Percentiles rank a stretch among this genome's conserved stretches.
These are phyloP conservation scores for Aurantiochytrium sp. DNA, from an alignment of 108 stramenopile species.

Conservation along the genomic window DNA sequence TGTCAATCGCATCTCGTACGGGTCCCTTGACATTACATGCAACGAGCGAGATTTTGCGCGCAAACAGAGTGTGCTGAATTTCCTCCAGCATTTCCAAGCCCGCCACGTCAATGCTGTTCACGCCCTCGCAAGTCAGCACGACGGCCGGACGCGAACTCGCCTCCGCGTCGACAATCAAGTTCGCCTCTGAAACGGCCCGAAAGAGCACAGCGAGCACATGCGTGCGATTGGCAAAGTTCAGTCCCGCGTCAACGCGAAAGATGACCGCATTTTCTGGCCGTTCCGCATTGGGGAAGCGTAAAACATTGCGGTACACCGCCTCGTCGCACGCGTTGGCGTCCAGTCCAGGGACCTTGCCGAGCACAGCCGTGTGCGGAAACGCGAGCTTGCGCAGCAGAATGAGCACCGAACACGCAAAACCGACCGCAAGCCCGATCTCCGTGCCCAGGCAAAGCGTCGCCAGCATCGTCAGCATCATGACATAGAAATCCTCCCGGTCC, in stretches of 20 bases:
- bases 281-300: constrained; percentile 45
- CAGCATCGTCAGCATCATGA: constrained; percentile 55
- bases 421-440: constrained; percentile 57
- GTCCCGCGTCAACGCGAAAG: constrained; percentile 53
- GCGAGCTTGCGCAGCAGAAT: constrained; percentile 56
- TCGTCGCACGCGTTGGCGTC: neutral
- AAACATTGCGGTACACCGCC: constrained; percentile 52
- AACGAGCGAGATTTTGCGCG: neutral
- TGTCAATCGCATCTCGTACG: neutral
- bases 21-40: neutral
- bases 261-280: constrained; percentile 54
- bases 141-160: neutral
- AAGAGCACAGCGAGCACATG: constrained; percentile 41
- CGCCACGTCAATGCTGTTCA: neutral
- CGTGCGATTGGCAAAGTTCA: constrained; percentile 61
- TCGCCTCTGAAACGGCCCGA: neutral
- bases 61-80: neutral
- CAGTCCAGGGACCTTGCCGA: constrained; percentile 53
- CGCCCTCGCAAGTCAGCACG: neutral
- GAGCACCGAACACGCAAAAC: constrained; percentile 51
- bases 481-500: constrained; percentile 55
- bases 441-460: constrained; percentile 59
- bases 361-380: constrained; percentile 55
- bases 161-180: neutral
- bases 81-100: neutral